Base-by-base conservation (phyloP, 2,329 filamentous ascomycete species). In the Paraconiothyrium sp. region DNA sequence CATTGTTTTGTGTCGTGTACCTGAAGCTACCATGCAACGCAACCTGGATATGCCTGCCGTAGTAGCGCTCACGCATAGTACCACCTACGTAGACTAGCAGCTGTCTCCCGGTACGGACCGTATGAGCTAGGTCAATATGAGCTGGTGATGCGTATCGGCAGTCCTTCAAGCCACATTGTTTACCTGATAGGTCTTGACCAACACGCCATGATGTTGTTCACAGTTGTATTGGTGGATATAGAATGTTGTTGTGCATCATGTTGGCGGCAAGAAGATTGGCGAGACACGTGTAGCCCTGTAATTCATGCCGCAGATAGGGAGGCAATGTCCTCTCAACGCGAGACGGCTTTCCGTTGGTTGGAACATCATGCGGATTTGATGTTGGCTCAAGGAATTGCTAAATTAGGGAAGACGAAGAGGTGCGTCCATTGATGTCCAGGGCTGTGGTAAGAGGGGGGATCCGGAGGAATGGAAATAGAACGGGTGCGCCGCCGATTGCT, bases 251-350 rank as follows among this genome's bases (percentile, higher is more conserved):
- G 14, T 44, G 37, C 51, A 54, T 54, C 22, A 20, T 43, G 22
- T 32, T 54, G 37, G 51, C 22, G 51, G 51, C 51, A 54, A 37
- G 24, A 16, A 54, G 30, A 39, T 48, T 41, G 54, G 34, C 30
- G 41, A 57, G 27, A 57, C 54, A 57, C 54, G 54, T 57, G 54
- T 57, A 57, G 54, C 30, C 5, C 27, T 48, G 20, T 57, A 30
- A 48, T 47, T 57, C 54, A 48, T 22, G 41, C 14, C 54, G 27
- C 41, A 48, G 54, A 44, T 44, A 54, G 32, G 39, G 37, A 32
- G 2, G 51, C 39, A 54, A 44, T 44, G 37, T 32, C 16, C 37
- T 44, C 32, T 51, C 32, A 24, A n/a, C 16, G 48, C 6, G 32
- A 22, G n/a, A 37, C 35, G 34, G 16, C 4, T 8, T 13, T 37